Percentiles rank a stretch among this genome's conserved stretches.
Evolutionary conservation across 768 basidiomycete species (phyloP).

Genomic region (Lentinula lateritia): DNA sequence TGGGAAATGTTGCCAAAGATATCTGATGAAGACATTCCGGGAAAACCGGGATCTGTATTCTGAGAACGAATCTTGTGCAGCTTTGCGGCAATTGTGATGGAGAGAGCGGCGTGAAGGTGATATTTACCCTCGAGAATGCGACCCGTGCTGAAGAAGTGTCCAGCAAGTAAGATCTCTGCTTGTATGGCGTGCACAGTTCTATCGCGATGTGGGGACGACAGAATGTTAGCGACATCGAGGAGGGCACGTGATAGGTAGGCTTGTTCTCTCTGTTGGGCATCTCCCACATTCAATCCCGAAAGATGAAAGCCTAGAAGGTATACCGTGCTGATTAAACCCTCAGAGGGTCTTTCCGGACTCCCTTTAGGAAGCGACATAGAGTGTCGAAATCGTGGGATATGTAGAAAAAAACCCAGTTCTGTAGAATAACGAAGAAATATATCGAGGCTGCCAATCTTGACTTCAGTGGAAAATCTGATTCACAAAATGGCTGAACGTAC

Average conservation of each 20-base stretch:
- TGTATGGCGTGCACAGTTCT: conserved; percentile 28
- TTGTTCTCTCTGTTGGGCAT: conserved; percentile 31
- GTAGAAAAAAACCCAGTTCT: conserved; percentile 66
- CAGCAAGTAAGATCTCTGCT: conserved; percentile 33
- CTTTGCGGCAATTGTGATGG: conserved; percentile 19
- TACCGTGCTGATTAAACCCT: conserved; percentile 42
- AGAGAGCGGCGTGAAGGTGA: conserved; percentile 29
- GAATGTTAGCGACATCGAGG: conserved; percentile 19
- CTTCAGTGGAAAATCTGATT: conserved; percentile 31
- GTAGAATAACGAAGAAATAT: conserved; percentile 51
- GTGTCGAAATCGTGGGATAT: conserved; percentile 39
- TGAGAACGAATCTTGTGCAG: conserved; percentile 29
- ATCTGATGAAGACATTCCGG: conserved; percentile 32
- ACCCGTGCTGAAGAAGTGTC: conserved; percentile 36
- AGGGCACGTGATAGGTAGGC: conserved; percentile 45
- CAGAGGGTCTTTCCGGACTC: conserved; percentile 40
- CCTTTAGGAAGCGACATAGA: conserved; percentile 43
- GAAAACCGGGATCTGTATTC: conserved; percentile 17
- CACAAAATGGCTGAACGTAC: conserved; percentile 34
- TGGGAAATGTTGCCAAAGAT: conserved; percentile 30
- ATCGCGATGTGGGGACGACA: conserved; percentile 17
- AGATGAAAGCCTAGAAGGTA: conserved; percentile 52
- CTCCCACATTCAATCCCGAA: conserved; percentile 17
- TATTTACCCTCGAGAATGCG: conserved; percentile 38
- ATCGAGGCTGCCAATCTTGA: conserved; percentile 48